Base-by-base conservation (phyloP, 73 alveolate genomes). In the Tetrahymena elliotti region DNA sequence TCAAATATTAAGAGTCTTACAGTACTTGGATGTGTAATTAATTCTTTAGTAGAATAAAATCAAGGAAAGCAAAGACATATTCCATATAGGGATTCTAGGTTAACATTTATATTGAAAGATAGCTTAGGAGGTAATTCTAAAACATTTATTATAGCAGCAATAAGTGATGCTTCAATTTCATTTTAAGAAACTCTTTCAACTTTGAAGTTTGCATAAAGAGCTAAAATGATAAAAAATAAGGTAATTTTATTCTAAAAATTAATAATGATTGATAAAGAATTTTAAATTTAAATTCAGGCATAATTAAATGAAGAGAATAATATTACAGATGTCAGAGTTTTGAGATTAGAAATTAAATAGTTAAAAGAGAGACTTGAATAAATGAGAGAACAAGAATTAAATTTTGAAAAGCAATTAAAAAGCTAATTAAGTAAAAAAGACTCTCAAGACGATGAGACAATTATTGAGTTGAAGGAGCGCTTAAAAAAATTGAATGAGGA, bases 71-170 rank as follows among this genome's bases (percentile, higher is more conserved):
- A 83, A 13, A 54, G 97, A 53, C 96, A 88, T 95, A 95, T 97
- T 38, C 98, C 95, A 22, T 97, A 95, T 84, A 93, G 99, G 96
- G 99, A 97, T 94, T 94, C 98, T 13, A 97, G 97, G 93, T 93
- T 97, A 41, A 97, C 99, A 53, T 96, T 96, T 82, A 83, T 97
- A 8, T 68, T 97, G 93, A 97, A 95, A 93, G 99, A 97, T 83
- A 96, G 98, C 83, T 94, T 97, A 15, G 98, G 98, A 84, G 99
- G 99, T 40, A 97, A 97, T 95, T 88, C 98, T 11, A 97, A 94
- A 94, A 97, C 98, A 82, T 96, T 95, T 83, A 97, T 97, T 84
- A 97, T 97, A 18, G 98, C 98, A 9, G 95, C 98, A 41, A 93
- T 97, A 8, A 93, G 97, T 38, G 98, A 98, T 24, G 96, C 98